Base-by-base conservation (phyloP, 306 rosid genomes). In the Dalbergia cochinchinensis region DNA sequence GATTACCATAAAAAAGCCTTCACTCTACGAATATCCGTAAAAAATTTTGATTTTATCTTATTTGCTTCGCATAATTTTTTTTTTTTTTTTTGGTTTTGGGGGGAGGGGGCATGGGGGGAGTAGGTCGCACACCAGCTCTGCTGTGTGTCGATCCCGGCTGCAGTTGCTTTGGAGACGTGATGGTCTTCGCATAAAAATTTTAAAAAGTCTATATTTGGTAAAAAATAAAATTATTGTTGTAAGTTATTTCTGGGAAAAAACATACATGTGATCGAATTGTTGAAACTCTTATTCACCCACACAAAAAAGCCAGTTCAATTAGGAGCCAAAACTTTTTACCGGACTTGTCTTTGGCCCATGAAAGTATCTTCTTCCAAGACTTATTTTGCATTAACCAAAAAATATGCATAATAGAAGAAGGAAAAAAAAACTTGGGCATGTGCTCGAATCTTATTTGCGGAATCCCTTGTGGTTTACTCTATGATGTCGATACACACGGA, bases 391-490 rank as follows among this genome's bases (percentile, higher is more conserved):
- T 13, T 10, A 15, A 15, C 13, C 5, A 53, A 14, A 18, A 73
- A 16, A 26, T 6, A 35, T 45, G 7, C 58, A 45, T 53, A 67
- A 68, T 48, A 8, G 19, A 22, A 11, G 4, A 51, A 57, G 10
- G 22, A 20, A 20, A 7, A 58, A 66, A 59, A 37, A 1, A 61
- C 53, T 45, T 41, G 33, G 22, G 55, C 71, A 68, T 20, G 57
- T 73, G 78, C 57, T 55, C 62, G 74, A 82, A 7, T 41, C n/a
- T 69, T 71, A 82, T 58, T 85, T 68, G 83, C 2, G 12, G 78
- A 42, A 13, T 81, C 73, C 78, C 85, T 85, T 85, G 79, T 73
- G 79, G 63, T 74, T 55, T 66, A 78, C 88, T 82, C 84, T 39
- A 65, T 37, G 18, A 55, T 73, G 71, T 67, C 33, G 77, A 73